Percentiles rank a stretch among this genome's conserved stretches.
phyloP scores from a whole-genome alignment of 352 stramenopile genomes.

The Halophytophthora polymorphica region DNA sequence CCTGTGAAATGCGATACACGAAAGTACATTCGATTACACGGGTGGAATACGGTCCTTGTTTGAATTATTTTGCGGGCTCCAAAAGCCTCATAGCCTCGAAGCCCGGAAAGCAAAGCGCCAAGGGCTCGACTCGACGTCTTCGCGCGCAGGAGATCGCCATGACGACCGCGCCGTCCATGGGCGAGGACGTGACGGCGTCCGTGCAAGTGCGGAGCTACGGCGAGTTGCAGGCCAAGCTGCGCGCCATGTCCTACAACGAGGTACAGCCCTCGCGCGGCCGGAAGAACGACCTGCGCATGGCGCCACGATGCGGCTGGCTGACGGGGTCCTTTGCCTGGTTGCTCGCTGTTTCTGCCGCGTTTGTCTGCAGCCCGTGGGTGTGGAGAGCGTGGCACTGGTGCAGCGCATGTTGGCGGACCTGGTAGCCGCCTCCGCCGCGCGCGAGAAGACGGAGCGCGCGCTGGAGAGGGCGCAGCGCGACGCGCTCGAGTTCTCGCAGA shows the following conservation, averaged over 20 bases:
- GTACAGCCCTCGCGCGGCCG: conserved; percentile 14
- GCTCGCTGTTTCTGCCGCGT: background rate
- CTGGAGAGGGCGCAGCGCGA: conserved; percentile 60
- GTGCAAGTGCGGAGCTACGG: conserved; percentile 49
- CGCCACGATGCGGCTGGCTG: too few relatives aligned
- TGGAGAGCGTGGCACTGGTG: conserved; percentile 63
- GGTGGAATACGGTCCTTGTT: background rate
- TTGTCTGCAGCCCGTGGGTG: conserved; percentile 37
- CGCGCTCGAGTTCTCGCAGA: conserved; percentile 60
- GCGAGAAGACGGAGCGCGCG: conserved; percentile 33
- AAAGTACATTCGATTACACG: background rate
- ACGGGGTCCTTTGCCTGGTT: background rate
- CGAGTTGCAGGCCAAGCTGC: conserved; percentile 57
- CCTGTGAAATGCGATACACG: too few relatives aligned
- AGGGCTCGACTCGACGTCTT: too few relatives aligned
- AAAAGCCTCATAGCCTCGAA: background rate
- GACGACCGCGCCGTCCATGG: conserved; percentile 29
- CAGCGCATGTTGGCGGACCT: conserved; percentile 56
- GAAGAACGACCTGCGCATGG: too few relatives aligned
- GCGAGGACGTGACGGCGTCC: conserved; percentile 30
- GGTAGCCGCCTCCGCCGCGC: conserved; percentile 23
- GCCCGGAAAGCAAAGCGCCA: too few relatives aligned
- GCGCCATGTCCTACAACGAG: conserved; percentile 56
- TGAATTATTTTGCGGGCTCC: background rate
- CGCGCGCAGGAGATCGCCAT: conserved; percentile 3